Evolutionary conservation across 305 asterid genomes (phyloP), one percentile per base, ranked within the genome.

Genomic region (Fraxinus albicans): DNA sequence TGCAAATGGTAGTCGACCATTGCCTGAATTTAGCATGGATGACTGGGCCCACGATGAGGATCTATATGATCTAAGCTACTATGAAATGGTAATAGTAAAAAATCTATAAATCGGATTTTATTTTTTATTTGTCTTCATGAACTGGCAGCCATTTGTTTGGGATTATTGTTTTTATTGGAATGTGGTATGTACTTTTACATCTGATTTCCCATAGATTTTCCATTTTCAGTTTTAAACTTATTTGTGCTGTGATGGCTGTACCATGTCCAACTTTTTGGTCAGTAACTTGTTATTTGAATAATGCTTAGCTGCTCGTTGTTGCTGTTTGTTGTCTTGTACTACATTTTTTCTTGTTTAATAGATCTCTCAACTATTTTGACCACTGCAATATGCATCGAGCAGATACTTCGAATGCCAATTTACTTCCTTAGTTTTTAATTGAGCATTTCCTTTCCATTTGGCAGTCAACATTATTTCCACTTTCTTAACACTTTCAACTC

Each of bases 1-100:
- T 88, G 95, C 97, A 25, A 90, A 85, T 84, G 97, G 98, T 65
- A 73, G 91, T 83, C 97, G 97, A 67, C 90, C 95, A 50, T 63
- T 86, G 77, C 92, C 97, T 81, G 98, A 94, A 38, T 86, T 93
- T 77, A 89, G 60, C 90, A 83, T 93, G 91, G 97, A 93, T 80
- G 97, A 92, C 79, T 90, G 92, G 97, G 89, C 91, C 79, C 92
- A 88, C 77, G 97, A 93, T 36, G 98, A 94, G 82, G 98, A 94
- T 91, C 89, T 90, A n/a, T 91, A 92, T 77, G 97, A 93, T 82
- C 73, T 91, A 47, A 86, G 89, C 86, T 94, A 92, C 88, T 86
- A 94, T 82, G 98, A 92, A 84, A 91, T 91, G 97, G 98, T 92
- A 87, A 80, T 58, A 67, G 36, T 67, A 67, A 27, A 29, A 25